phyloP scores from a whole-genome alignment of 1,284 basidiomycete genomes.

The Rhodotorula sp. region DNA sequence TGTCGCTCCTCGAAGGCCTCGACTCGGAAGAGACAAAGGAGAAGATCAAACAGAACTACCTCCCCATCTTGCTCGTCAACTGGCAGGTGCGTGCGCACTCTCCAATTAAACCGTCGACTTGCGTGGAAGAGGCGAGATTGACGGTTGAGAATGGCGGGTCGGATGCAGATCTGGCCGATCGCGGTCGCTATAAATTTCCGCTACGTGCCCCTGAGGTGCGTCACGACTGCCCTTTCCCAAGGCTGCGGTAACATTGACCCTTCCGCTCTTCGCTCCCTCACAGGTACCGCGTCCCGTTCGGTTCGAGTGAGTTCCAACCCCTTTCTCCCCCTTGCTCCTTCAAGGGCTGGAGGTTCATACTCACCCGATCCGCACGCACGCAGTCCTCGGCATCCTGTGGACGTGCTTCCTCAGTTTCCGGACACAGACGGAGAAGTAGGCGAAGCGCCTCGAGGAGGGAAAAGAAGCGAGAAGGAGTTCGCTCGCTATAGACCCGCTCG shows the following conservation, averaged over 20 bases:
- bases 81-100: constrained; percentile 30
- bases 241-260: neutral
- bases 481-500: neutral
- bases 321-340: no score
- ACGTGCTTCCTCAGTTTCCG: constrained; percentile 32
- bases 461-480: neutral
- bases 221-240: neutral
- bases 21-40: constrained; percentile 26
- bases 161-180: neutral
- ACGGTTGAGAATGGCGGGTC: neutral
- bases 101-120: neutral
- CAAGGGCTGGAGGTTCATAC: neutral
- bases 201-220: constrained; percentile 28
- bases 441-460: no score
- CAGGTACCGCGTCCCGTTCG: constrained; percentile 36
- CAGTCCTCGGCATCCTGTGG: constrained; percentile 15
- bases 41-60: constrained; percentile 32
- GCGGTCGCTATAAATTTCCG: constrained; percentile 33
- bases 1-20: constrained; percentile 39
- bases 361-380: no score
- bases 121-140: no score
- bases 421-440: constrained; percentile 3
- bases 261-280: neutral
- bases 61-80: constrained; percentile 37
- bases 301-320: constrained; percentile 15